Evolutionary conservation across 2,329 filamentous ascomycete species (phyloP).

Genomic region (Neoarthrinium moseri): DNA sequence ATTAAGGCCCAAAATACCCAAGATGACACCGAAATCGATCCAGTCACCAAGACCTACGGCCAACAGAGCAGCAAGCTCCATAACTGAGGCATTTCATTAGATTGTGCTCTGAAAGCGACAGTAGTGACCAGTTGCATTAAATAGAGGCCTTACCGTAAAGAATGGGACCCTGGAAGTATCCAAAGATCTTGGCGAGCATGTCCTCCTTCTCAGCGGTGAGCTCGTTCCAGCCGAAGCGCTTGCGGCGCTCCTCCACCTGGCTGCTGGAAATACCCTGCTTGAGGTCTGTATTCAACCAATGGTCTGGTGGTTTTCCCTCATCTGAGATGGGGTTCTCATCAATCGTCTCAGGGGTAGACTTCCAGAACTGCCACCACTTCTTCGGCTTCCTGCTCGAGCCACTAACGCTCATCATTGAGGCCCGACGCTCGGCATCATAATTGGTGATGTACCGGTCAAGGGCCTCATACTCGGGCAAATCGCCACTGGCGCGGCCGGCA

Average conservation of each 20-base stretch:
- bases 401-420: conserved; percentile 17
- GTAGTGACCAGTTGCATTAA: too few species aligned
- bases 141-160: conserved; percentile 65
- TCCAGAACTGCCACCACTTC: conserved; percentile 61
- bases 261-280: conserved; percentile 53
- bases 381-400: conserved; percentile 32
- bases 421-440: conserved; percentile 25
- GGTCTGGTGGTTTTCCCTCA: conserved; percentile 51
- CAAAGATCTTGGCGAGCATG: conserved; percentile 66
- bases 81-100: too few species aligned
- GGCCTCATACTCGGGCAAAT: conserved; percentile 29
- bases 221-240: conserved; percentile 67
- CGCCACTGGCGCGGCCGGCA: conserved; percentile 8
- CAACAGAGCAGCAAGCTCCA: conserved; percentile 74
- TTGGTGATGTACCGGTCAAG: conserved; percentile 32
- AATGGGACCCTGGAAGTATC: conserved; percentile 72
- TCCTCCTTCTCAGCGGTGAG: conserved; percentile 70
- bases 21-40: conserved; percentile 77
- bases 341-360: conserved; percentile 19
- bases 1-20: conserved; percentile 73
- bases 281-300: conserved; percentile 67
- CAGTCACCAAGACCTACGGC: conserved; percentile 74
- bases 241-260: conserved; percentile 61
- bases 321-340: conserved; percentile 14
- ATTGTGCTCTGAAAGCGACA: too few species aligned